Evolutionary conservation across 768 basidiomycete species (phyloP), one percentile per base, ranked within the genome.

Genomic region (Mycena crocata): DNA sequence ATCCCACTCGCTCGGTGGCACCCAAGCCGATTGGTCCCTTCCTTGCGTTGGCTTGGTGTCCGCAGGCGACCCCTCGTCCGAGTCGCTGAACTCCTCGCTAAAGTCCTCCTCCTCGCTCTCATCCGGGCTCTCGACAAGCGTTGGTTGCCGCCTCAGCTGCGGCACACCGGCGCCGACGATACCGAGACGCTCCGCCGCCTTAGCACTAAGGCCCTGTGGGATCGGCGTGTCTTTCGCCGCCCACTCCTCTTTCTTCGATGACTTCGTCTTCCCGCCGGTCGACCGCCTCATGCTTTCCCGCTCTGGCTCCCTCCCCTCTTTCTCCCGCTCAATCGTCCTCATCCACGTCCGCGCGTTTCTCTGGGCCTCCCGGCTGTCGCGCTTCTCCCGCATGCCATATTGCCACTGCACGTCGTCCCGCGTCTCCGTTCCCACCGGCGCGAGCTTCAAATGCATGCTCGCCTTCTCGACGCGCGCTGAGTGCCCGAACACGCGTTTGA

Each of bases 181-280:
- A 14, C 70, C 70, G 2, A 71, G 52, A 7, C 67, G 59, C 30
- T 58, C 67, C 30, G 67, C 67, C 50, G 70, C 70, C 57, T 71
- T 71, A 23, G 70, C 64, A 35, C 70, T 71, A 9, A 71, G 21
- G 13, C 60, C 64, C 31, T 50, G 48, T 46, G 70, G 70, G n/a
- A 71, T n/a, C 42, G 59, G 60, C 37, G 65, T 44, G 21, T 65
- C 55, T 13, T 13, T 21, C 34, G 31, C 37, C 42, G 34, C 8
- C 40, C 44, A 28, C 63, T 50, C n/a, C 63, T 48, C n/a, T n/a
- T n/a, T n/a, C n/a, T n/a, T n/a, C n/a, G n/a, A n/a, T n/a, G n/a
- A n/a, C n/a, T n/a, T n/a, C n/a, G n/a, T n/a, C n/a, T n/a, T n/a
- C n/a, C n/a, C n/a, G n/a, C n/a, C n/a, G n/a, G n/a, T n/a, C n/a